Evolutionary conservation across 345 rosid genomes (phyloP).

Genomic region (Citrus glauca): DNA sequence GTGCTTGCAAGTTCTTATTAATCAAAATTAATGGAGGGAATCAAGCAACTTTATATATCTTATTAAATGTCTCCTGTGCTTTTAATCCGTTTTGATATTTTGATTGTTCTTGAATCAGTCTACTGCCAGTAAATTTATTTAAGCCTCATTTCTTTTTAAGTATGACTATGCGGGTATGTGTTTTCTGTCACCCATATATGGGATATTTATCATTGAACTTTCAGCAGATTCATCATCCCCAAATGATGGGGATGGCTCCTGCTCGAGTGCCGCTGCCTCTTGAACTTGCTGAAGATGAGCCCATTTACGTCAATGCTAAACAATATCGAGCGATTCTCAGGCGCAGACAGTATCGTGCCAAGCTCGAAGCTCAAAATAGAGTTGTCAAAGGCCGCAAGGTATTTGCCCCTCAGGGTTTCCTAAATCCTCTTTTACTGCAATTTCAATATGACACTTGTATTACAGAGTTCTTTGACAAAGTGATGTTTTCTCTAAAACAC

Average conservation of each 20-base stretch:
- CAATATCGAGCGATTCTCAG: slow-evolving; percentile 80
- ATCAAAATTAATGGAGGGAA: neutral
- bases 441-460: neutral
- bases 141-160: neutral
- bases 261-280: slow-evolving; percentile 66
- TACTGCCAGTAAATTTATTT: slow-evolving; percentile 10
- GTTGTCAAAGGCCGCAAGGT: slow-evolving; percentile 66
- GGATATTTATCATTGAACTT: slow-evolving; percentile 21
- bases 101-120: slow-evolving; percentile 7
- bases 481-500: neutral
- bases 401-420: slow-evolving; percentile 15
- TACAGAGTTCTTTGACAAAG: neutral
- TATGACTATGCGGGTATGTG: slow-evolving; percentile 9
- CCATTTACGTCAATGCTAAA: slow-evolving; percentile 77
- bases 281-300: slow-evolving; percentile 48
- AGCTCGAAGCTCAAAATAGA: slow-evolving; percentile 78
- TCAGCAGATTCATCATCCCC: slow-evolving; percentile 53
- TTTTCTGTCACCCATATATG: slow-evolving; percentile 17
- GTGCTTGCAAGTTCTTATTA: slow-evolving; percentile 3
- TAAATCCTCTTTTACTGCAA: neutral
- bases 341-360: slow-evolving; percentile 76
- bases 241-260: slow-evolving; percentile 42
- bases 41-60: neutral
- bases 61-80: slow-evolving; percentile 1
- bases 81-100: slow-evolving; percentile 10